Conservation (phyloP, 305 asterid genomes). For the Withania somnifera region DNA sequence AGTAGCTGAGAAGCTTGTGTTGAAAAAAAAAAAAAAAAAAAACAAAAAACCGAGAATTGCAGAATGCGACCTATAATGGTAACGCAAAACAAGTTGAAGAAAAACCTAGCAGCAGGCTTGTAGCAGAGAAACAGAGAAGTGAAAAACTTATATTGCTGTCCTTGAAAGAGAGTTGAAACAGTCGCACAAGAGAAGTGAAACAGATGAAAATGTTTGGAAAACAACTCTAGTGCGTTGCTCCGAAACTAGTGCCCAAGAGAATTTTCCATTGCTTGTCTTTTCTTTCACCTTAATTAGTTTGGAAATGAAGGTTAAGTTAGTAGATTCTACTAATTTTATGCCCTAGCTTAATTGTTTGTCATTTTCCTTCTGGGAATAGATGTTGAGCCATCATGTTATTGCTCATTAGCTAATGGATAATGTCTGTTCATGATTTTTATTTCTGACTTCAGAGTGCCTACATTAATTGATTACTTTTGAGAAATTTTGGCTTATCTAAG, state of each 20-base stretch:
- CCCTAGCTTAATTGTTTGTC: neutral
- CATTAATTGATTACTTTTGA: neutral
- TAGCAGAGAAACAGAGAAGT: too few relatives aligned
- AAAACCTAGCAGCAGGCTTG: too few relatives aligned
- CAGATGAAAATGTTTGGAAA: neutral
- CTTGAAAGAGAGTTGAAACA: too few relatives aligned
- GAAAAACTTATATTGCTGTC: too few relatives aligned
- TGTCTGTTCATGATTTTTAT: neutral
- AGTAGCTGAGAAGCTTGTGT: too few relatives aligned
- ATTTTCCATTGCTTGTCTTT: neutral
- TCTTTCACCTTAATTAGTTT: neutral
- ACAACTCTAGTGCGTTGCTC: neutral
- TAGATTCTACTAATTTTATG: neutral
- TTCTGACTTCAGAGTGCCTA: neutral
- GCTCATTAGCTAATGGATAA: neutral
- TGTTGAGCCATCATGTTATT: neutral
- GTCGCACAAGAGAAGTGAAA: too few relatives aligned
- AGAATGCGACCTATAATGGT: too few relatives aligned
- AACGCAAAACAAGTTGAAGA: too few relatives aligned
- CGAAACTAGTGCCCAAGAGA: neutral
- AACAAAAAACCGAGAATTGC: too few relatives aligned
- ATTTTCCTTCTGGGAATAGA: neutral
- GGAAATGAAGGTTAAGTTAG: neutral
- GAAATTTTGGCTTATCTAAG: neutral
- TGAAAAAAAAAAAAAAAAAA: too few relatives aligned